These are phyloP conservation scores for Vigna nakashimae DNA, from an alignment of 306 rosid species.

Conservation along the genomic window DNA sequence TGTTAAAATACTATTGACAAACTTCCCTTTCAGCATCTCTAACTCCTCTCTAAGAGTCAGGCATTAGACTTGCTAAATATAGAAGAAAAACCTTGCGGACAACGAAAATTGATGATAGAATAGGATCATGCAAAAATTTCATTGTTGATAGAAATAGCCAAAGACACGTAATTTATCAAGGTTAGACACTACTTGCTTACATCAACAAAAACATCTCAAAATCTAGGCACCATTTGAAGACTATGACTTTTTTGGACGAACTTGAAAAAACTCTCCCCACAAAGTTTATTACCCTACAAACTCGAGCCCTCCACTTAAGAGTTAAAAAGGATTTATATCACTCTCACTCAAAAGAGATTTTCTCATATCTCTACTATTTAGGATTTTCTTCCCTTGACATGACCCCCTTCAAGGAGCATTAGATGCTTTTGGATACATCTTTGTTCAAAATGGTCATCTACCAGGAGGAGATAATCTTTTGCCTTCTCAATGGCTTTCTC, in stretches of 20 bases:
- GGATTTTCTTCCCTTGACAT: too few relatives aligned
- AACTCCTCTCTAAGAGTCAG: not conserved
- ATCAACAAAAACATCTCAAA: not conserved
- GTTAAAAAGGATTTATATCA: too few relatives aligned
- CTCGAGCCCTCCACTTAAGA: not conserved
- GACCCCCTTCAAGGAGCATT: not conserved
- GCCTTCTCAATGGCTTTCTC: not conserved
- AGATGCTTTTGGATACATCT: not conserved
- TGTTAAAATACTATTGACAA: not conserved
- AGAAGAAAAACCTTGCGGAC: not conserved
- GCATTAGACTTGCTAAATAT: not conserved
- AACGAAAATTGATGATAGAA: not conserved
- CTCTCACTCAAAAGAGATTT: too few relatives aligned
- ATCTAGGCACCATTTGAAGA: not conserved
- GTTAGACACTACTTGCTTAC: not conserved
- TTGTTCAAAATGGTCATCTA: not conserved
- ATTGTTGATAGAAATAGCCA: not conserved
- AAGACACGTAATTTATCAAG: not conserved
- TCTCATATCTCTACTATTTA: too few relatives aligned
- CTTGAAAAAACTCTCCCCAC: not conserved
- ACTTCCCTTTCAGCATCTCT: not conserved
- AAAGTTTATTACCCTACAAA: not conserved
- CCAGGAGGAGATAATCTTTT: not conserved
- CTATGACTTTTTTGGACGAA: not conserved
- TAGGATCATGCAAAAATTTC: not conserved